Conservation (phyloP, 139 green algal species). For the Eudorina sp. region DNA sequence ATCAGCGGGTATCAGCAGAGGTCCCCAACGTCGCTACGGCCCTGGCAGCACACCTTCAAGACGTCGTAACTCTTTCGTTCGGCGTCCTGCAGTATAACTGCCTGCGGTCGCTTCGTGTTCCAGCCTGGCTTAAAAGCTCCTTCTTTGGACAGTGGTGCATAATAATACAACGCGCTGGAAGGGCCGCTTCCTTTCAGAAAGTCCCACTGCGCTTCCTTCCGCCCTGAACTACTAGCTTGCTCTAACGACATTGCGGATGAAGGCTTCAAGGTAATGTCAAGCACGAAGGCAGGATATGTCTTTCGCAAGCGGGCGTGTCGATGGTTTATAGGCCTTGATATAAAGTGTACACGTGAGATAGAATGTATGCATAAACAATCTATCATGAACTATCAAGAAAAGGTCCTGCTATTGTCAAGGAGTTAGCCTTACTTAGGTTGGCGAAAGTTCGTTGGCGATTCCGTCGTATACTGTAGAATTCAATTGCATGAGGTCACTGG, state of each 20-base stretch:
- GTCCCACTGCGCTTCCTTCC: not conserved
- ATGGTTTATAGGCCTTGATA: slow-evolving; percentile 39
- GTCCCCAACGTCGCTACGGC: not conserved
- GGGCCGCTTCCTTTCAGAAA: slow-evolving; percentile 9
- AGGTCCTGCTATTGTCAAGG: too few species aligned
- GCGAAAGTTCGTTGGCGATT: not conserved
- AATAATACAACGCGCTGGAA: not conserved
- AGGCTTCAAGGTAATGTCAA: too few species aligned
- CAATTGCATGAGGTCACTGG: not conserved
- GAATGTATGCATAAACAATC: too few species aligned
- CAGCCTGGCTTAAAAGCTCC: slow-evolving; percentile 19
- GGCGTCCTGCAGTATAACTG: not conserved
- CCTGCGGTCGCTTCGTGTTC: not conserved
- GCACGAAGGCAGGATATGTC: too few species aligned
- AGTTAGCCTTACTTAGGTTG: too few species aligned
- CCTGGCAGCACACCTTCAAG: slow-evolving; percentile 10
- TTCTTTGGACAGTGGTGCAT: not conserved
- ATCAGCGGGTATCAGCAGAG: not conserved
- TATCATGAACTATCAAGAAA: too few species aligned
- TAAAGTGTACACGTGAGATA: too few species aligned
- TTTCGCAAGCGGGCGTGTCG: too few species aligned
- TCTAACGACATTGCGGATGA: not conserved
- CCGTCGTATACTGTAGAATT: slow-evolving; percentile 1
- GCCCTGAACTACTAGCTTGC: not conserved
- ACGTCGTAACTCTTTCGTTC: not conserved